Base-by-base conservation (phyloP, 257 asterid genomes). In the Lantana camara region DNA sequence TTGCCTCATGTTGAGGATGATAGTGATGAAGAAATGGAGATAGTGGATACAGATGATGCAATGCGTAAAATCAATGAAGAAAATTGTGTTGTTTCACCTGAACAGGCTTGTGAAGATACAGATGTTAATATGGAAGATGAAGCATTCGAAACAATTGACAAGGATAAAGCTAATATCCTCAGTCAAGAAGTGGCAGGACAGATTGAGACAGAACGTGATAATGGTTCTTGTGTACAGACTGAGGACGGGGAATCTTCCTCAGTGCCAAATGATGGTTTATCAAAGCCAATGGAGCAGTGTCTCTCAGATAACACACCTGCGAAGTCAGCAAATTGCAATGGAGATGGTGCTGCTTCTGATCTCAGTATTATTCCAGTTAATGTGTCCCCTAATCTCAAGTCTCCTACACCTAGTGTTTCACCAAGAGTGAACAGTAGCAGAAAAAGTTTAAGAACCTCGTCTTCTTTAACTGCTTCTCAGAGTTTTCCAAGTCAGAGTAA, bases 11-110 rank as follows among this genome's bases (percentile, higher is more conserved):
- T 67, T 57, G 96, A 84, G 29, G 83, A 84, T 71, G 99, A 90
- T 34, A 84, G 96, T 56, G 99, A 94, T 82, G 96, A 75, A 72
- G 96, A 90, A 80, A 94, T 94, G 99, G 97, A 94, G 74, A 90
- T 90, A 60, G 95, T 90, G 61, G 85, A 84, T 54, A 30, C 73
- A 42, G 52, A 81, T 27, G 75, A 73, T 45, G 60, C 57, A 72
- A 52, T 59, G 71, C 64, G 76, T 32, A 48, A 44, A 64, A 72
- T 68, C 51, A 61, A 42, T 66, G 83, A 69, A 69, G 72, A 70
- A 40, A 72, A 44, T 48, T 51, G 74, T 67, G 21, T 47, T 41
- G 20, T 58, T 61, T 66, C 75, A 60, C 76, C 63, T 24, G 81
- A 65, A 59, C 76, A 58, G 58, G 74, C 57, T 70, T 35, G 27